Evolutionary conservation across 345 rosid species (phyloP).

Genomic region (Theobroma cacao): DNA sequence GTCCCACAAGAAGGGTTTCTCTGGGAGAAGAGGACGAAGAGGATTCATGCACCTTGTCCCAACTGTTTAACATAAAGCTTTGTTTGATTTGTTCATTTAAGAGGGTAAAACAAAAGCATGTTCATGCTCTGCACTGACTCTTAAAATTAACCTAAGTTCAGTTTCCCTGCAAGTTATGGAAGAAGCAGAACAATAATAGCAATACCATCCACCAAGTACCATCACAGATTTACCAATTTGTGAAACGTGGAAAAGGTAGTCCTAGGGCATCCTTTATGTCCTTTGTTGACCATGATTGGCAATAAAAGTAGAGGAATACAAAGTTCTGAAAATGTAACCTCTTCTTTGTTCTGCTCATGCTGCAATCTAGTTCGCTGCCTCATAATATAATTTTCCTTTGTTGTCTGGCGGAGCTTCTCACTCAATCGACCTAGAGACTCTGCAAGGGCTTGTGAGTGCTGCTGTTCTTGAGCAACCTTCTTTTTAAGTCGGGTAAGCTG

Average conservation of each 20-base stretch:
- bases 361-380: slow-evolving; percentile 33
- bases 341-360: slow-evolving; percentile 40
- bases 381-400: slow-evolving; percentile 29
- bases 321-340: slow-evolving; percentile 24
- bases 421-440: slow-evolving; percentile 27
- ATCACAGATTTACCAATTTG: neutral
- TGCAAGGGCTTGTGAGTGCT: slow-evolving; percentile 26
- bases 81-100: neutral
- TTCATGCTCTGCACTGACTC: neutral
- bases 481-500: slow-evolving; percentile 24
- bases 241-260: neutral
- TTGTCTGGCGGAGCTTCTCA: slow-evolving; percentile 31
- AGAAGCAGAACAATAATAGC: neutral
- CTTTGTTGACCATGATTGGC: neutral
- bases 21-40: neutral
- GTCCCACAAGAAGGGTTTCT: neutral
- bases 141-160: neutral
- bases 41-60: neutral
- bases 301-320: slow-evolving; percentile 4
- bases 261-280: neutral
- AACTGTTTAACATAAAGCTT: neutral
- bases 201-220: neutral
- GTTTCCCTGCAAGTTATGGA: neutral
- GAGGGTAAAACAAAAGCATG: neutral
- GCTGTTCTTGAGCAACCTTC: slow-evolving; percentile 28